Evolutionary conservation across 441 rosid species (phyloP).

Genomic region (Viola pubescens): DNA sequence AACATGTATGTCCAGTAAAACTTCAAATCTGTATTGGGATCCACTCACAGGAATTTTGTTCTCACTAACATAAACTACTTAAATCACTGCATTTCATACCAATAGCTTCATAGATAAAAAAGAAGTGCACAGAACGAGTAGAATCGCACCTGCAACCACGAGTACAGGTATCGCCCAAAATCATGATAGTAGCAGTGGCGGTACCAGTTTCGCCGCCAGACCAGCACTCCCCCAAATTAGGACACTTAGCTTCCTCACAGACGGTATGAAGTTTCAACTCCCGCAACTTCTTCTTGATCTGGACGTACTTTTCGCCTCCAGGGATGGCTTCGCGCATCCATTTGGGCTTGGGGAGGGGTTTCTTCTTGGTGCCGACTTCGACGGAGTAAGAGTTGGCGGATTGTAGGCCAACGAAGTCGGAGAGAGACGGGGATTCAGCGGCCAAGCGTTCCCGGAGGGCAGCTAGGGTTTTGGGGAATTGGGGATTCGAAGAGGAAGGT

Average conservation of each 20-base stretch:
- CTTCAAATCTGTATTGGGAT: no score
- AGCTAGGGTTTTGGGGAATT: constrained; percentile 50
- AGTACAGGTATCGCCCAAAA: constrained; percentile 92
- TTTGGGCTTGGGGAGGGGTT: constrained; percentile 91
- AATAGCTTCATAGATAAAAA: neutral
- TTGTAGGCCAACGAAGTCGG: constrained; percentile 36
- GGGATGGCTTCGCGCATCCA: constrained; percentile 95
- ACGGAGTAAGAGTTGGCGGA: constrained; percentile 45
- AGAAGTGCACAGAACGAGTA: neutral
- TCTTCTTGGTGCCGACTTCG: constrained; percentile 92
- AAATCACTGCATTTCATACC: neutral
- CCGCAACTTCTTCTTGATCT: constrained; percentile 88
- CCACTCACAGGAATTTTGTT: no score
- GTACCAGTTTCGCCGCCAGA: constrained; percentile 97
- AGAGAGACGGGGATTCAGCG: constrained; percentile 52
- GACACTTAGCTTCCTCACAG: constrained; percentile 94
- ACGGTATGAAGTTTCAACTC: constrained; percentile 92
- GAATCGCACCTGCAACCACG: constrained; percentile 77
- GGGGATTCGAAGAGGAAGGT: constrained; percentile 29
- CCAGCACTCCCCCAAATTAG: constrained; percentile 92
- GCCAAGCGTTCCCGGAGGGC: constrained; percentile 83
- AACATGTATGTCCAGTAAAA: no score
- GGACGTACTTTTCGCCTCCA: constrained; percentile 90
- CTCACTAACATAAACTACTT: no score
- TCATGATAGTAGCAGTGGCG: constrained; percentile 95